phyloP scores from a whole-genome alignment of 1,284 basidiomycete genomes.

The Ganoderma boninense region DNA sequence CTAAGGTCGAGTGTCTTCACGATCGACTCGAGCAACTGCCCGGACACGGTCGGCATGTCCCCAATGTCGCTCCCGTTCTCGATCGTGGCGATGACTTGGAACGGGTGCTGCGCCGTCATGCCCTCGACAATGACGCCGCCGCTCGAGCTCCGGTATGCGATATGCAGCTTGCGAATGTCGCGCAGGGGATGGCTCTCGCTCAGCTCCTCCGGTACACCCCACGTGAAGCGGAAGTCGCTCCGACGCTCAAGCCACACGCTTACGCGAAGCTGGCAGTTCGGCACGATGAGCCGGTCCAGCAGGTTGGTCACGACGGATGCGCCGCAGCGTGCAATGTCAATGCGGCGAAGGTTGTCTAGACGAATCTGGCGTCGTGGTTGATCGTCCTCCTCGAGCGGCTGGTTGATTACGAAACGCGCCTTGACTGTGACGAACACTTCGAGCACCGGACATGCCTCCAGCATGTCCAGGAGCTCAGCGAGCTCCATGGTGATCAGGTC shows the following conservation, averaged over 20 bases:
- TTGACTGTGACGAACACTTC: slow-evolving; percentile 38
- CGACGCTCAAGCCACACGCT: slow-evolving; percentile 40
- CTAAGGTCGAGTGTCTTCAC: slow-evolving; percentile 38
- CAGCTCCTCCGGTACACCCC: slow-evolving; percentile 39
- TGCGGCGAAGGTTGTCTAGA: slow-evolving; percentile 35
- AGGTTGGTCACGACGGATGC: slow-evolving; percentile 35
- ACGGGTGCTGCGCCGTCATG: slow-evolving; percentile 32
- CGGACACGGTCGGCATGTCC: slow-evolving; percentile 41
- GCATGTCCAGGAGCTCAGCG: slow-evolving; percentile 37
- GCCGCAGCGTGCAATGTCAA: slow-evolving; percentile 39
- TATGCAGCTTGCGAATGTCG: slow-evolving; percentile 37
- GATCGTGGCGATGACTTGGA: slow-evolving; percentile 38
- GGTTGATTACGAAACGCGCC: slow-evolving; percentile 30
- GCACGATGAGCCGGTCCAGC: slow-evolving; percentile 37
- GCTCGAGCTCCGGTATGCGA: slow-evolving; percentile 37
- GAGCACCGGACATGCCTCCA: slow-evolving; percentile 38
- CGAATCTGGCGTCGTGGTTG: slow-evolving; percentile 32
- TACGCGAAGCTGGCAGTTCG: slow-evolving; percentile 39
- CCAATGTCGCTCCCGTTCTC: slow-evolving; percentile 35
- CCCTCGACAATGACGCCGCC: slow-evolving; percentile 42
- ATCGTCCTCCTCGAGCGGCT: slow-evolving; percentile 33
- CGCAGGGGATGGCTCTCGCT: slow-evolving; percentile 35
- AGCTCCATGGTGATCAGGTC: slow-evolving; percentile 36
- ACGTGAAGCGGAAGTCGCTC: slow-evolving; percentile 40
- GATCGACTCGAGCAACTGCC: slow-evolving; percentile 37